A percentile compares a stretch with the other conserved stretches of the same genome.
phyloP scores from a whole-genome alignment of 345 rosid species.

The Sonneratia caseolaris region DNA sequence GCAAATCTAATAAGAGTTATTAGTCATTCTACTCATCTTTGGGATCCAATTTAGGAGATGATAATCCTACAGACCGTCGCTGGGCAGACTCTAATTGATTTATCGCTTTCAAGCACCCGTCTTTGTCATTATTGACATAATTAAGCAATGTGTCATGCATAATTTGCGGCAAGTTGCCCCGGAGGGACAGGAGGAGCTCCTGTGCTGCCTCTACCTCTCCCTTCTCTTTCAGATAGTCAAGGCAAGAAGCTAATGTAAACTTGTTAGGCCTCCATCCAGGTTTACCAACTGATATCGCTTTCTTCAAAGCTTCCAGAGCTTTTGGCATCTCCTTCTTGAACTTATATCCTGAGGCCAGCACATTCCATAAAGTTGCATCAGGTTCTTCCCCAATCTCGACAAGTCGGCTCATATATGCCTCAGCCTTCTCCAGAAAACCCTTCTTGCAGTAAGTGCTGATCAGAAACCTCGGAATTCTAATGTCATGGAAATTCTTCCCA shows the following conservation, averaged over 20 bases:
- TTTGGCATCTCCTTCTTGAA: constrained; percentile 5
- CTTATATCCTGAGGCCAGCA: constrained; percentile 6
- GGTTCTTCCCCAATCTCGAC: constrained; percentile 1
- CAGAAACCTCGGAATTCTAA: constrained; percentile 34
- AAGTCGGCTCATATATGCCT: constrained; percentile 22
- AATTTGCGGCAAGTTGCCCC: neutral
- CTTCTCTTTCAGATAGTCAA: constrained; percentile 14
- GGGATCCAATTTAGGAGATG: neutral
- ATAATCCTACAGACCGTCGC: neutral
- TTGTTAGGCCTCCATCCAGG: constrained; percentile 15
- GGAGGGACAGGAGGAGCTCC: constrained; percentile 10
- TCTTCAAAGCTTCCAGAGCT: constrained; percentile 16
- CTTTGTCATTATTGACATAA: neutral
- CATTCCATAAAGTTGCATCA: constrained; percentile 1
- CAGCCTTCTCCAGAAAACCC: constrained; percentile 50
- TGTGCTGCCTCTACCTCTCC: constrained; percentile 13
- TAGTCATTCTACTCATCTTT: neutral
- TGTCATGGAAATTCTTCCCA: constrained; percentile 20
- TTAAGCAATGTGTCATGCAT: neutral
- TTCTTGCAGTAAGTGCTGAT: constrained; percentile 40
- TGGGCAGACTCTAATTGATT: neutral
- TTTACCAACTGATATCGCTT: constrained; percentile 3
- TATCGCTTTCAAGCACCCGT: neutral
- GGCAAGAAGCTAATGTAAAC: constrained; percentile 12
- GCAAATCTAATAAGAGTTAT: neutral